Conservation (phyloP, 2,329 filamentous ascomycete genomes). For the Fusarium brachygibbosum region DNA sequence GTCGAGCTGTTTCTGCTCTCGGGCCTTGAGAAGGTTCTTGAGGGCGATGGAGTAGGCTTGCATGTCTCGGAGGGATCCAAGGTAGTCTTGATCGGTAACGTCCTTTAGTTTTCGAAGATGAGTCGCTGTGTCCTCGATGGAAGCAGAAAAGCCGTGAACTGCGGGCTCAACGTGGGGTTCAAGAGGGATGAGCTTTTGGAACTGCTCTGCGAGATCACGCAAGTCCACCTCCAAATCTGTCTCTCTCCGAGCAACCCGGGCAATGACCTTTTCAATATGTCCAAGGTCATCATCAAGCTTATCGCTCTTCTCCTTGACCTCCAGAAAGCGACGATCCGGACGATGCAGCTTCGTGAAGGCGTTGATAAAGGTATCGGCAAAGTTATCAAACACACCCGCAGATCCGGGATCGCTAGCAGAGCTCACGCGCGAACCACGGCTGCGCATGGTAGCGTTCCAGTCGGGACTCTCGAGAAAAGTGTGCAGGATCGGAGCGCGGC, state of each 20-base stretch:
- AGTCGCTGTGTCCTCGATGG: constrained; percentile 84
- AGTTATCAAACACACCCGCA: constrained; percentile 89
- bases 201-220: constrained; percentile 90
- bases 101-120: constrained; percentile 87
- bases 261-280: constrained; percentile 96
- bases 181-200: constrained; percentile 90
- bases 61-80: constrained; percentile 94
- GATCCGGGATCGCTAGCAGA: constrained; percentile 63
- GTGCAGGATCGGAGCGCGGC: constrained; percentile 84
- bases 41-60: constrained; percentile 91
- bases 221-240: constrained; percentile 90
- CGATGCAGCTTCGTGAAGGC: constrained; percentile 97
- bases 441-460: constrained; percentile 97
- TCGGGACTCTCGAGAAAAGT: constrained; percentile 93
- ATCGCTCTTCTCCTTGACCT: constrained; percentile 91
- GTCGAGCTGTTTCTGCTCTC: constrained; percentile 98
- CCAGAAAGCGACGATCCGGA: constrained; percentile 92
- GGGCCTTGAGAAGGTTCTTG: constrained; percentile 88
- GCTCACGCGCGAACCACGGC: constrained; percentile 76
- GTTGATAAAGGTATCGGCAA: constrained; percentile 96
- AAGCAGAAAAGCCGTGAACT: constrained; percentile 87
- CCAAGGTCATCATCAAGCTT: constrained; percentile 94
- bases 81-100: constrained; percentile 94
- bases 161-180: constrained; percentile 88
- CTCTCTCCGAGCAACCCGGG: constrained; percentile 88